Base-by-base conservation (phyloP, 352 stramenopile species). In the Phytophthora sojae region DNA sequence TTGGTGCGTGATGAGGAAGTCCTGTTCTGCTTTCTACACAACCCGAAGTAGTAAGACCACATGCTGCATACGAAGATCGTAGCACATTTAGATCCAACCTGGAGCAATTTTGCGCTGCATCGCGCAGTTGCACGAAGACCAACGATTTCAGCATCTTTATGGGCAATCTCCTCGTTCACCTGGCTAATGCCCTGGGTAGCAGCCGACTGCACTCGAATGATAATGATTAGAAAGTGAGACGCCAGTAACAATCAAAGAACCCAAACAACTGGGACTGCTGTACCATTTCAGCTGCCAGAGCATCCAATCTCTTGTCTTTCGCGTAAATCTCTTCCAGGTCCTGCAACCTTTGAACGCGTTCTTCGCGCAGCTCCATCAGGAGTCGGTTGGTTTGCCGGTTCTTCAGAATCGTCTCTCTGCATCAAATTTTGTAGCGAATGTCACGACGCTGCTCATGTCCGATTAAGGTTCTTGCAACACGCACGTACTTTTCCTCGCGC, bases 251-350 rank as follows among this genome's bases (percentile, higher is more conserved):
- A 26, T 26, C 44, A 25, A 14, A 51, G n/a, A 51, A 26, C 0
- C 26, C 26, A 30, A 30, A 30, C 26, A 15, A 11, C 44, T 7
- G 6, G n/a, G 5, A 50, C n/a, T 25, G 44, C n/a, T 1, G 3
- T 51, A 93, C 86, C 68, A 90, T 83, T 85, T 91, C 84, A 21
- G 49, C 75, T 3, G 79, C 58, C 12, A 94, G 58, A 14, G 86
- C 75, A 44, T 91, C 86, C 7, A 94, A 63, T 30, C 89, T 76
- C 57, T 92, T 94, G 49, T 94, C 84, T 59, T 94, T 94, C 12
- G 83, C 74, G 57, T 94, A 94, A 61, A 94, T 94, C 61, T 94
- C 86, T 51, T 94, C 80, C 6, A 92, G 68, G 71, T 94, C 86
- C 47, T 94, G 86, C n/a, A 94, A 60, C 35, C 86, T 71, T 57